Percentiles rank a stretch among this genome's conserved stretches.
phyloP scores from a whole-genome alignment of 257 asterid species.

The Plectranthus barbatus region DNA sequence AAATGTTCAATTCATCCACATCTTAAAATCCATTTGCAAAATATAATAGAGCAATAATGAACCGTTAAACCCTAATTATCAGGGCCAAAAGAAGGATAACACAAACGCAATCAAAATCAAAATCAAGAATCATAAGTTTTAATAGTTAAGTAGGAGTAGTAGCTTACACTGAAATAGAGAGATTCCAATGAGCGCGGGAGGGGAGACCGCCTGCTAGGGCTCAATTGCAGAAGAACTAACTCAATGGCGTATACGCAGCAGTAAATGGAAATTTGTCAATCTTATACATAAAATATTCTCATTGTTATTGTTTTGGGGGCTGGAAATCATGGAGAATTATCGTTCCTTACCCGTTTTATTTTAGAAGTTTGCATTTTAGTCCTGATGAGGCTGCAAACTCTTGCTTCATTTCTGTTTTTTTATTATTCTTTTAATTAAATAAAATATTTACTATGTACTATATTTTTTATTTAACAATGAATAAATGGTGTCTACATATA shows the following conservation, averaged over 20 bases:
- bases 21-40: too few relatives aligned
- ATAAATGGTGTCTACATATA: too few relatives aligned
- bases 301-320: neutral
- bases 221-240: neutral
- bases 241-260: neutral
- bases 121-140: neutral
- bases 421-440: too few relatives aligned
- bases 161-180: neutral
- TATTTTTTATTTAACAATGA: too few relatives aligned
- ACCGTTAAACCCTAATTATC: neutral
- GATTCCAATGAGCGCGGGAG: neutral
- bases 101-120: neutral
- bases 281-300: neutral
- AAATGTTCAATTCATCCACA: neutral
- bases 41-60: neutral
- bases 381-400: neutral
- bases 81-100: too few relatives aligned
- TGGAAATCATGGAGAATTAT: neutral
- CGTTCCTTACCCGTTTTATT: neutral
- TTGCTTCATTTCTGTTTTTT: too few relatives aligned
- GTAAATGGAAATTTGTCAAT: neutral
- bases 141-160: neutral
- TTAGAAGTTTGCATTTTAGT: neutral
- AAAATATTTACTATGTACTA: too few relatives aligned
- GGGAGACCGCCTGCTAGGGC: neutral